Evolutionary conservation across 352 stramenopile genomes (phyloP), one percentile per base, ranked within the genome.

Genomic region (Pythium monospermum): DNA sequence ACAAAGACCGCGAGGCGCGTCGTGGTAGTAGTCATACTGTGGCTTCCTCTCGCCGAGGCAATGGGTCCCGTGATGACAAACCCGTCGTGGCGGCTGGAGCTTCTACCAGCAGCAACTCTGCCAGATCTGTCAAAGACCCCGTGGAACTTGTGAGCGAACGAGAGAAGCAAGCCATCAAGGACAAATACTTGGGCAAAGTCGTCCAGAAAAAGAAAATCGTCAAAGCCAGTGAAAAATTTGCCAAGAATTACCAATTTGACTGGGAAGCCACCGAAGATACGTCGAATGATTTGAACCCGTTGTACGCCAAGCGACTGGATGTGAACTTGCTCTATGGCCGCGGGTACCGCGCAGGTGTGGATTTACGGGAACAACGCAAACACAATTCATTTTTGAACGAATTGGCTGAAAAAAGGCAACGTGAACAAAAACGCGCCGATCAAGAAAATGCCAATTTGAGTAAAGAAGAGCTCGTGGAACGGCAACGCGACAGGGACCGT

Each of bases 171-270:
- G 68, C 65, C 7, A 72, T 97, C 51, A 94, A 94, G 44, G 79
- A 96, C 38, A 83, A 96, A 65, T 97, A 96, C 53, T 59, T 96
- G 42, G 88, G 88, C 33, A 91, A 91, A 59, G 85, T 76, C 10
- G 63, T 76, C 13, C 78, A 76, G 57, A 95, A 94, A 65, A 95
- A 95, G 46, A 93, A 91, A 59, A 69, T 95, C 19, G 74, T 94
- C 15, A 97, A 97, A 53, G 85, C 92, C 13, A 95, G 83, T 25
- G 87, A 97, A 47, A 97, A 97, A 59, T 97, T 96, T 49, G 75
- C 81, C 30, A 91, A 95, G 58, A 94, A 95, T 59, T 97, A 96
- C 56, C 83, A 96, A 57, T 97, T 98, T 59, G 86, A 97, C 60
- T 98, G 92, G 92, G 85, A 97, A 28, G 75, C 83, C 11, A 76